A percentile compares a stretch with the other conserved stretches of the same genome.
Conservation (phyloP, 2,329 filamentous ascomycete genomes). For the Aspergillus tubingensis region DNA sequence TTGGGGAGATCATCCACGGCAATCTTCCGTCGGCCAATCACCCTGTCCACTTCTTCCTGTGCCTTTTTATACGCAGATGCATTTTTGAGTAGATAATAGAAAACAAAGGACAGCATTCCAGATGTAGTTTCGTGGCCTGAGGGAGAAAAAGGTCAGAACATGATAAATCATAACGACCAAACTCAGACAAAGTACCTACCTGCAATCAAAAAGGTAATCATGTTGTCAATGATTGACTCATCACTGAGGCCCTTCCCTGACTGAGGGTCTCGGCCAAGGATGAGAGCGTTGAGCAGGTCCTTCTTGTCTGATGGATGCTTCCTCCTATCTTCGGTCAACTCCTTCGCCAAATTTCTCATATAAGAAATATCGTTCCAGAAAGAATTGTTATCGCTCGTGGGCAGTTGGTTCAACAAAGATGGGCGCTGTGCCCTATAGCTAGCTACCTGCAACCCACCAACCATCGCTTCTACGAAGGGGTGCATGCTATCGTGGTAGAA, state of each 20-base stretch:
- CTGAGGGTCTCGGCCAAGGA: conserved; percentile 66
- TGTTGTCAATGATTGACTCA: conserved; percentile 65
- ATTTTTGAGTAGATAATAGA: conserved; percentile 65
- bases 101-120: conserved; percentile 65
- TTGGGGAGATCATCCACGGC: conserved; percentile 63
- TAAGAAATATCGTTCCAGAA: conserved; percentile 39
- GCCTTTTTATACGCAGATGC: conserved; percentile 63
- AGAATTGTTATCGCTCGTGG: conserved; percentile 33
- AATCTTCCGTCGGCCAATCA: conserved; percentile 62
- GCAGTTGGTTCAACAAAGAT: conserved; percentile 50
- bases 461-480: conserved; percentile 70
- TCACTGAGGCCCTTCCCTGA: conserved; percentile 67
- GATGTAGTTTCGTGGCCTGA: conserved; percentile 70
- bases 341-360: conserved; percentile 57
- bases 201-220: conserved; percentile 72
- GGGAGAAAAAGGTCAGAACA: neutral
- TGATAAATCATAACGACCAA: neutral
- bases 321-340: conserved; percentile 63
- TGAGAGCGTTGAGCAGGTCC: conserved; percentile 70
- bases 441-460: conserved; percentile 60
- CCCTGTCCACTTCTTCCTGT: conserved; percentile 67
- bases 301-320: conserved; percentile 59
- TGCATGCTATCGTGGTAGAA: conserved; percentile 71
- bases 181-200: conserved; percentile 34
- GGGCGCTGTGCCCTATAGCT: conserved; percentile 55